These are phyloP conservation scores for Desmodesmus armatus DNA, from an alignment of 139 green algal species.

Conservation along the genomic window DNA sequence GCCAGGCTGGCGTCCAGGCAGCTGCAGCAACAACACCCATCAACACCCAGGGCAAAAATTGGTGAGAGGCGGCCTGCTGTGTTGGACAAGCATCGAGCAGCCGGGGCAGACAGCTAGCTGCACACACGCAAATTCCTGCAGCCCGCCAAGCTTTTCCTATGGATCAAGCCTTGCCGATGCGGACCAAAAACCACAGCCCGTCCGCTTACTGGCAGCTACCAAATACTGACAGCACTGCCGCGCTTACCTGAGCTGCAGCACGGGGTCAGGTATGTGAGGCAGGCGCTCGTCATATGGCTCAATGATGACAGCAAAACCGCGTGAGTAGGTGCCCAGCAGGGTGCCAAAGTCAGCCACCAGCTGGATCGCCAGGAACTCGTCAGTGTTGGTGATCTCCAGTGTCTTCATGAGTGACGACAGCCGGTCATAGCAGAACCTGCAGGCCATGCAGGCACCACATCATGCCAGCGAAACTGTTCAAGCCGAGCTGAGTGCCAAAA, in stretches of 20 bases:
- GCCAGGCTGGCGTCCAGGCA: constrained; percentile 98
- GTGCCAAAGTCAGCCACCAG: constrained; percentile 98
- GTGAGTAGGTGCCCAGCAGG: constrained; percentile 93
- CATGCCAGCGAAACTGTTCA: too few species aligned
- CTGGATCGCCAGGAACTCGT: constrained; percentile 92
- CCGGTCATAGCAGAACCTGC: constrained; percentile 97
- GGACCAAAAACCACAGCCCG: too few species aligned
- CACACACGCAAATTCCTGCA: too few species aligned
- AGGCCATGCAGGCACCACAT: too few species aligned
- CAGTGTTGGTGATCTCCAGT: constrained; percentile 95
- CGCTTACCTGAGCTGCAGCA: constrained; percentile 77
- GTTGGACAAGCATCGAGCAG: neutral
- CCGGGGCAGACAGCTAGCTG: too few species aligned
- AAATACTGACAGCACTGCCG: neutral
- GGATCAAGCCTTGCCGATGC: too few species aligned
- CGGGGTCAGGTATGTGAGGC: constrained; percentile 93
- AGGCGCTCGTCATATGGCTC: constrained; percentile 98
- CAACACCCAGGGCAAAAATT: neutral
- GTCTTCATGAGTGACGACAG: constrained; percentile 94
- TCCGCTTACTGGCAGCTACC: too few species aligned
- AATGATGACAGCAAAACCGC: constrained; percentile 98
- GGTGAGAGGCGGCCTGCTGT: too few species aligned
- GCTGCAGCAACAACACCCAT: constrained; percentile 21
- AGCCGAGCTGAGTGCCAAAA: too few species aligned
- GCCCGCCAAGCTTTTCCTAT: too few species aligned